Evolutionary conservation across 176 grass and related monocot genomes (phyloP).

Genomic region (Cenchrus americanus): DNA sequence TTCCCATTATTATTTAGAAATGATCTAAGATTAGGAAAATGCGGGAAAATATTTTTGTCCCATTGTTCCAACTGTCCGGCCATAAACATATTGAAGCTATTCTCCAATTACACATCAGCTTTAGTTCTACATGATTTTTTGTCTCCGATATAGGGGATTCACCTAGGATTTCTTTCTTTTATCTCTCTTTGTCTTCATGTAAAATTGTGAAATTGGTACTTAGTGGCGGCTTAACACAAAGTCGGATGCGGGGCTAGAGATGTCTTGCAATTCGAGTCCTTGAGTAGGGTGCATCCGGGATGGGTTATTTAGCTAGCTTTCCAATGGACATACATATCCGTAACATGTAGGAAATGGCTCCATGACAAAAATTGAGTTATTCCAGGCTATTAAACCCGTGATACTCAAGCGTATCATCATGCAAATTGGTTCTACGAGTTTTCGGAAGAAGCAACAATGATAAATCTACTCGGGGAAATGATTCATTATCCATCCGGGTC

Average conservation of each 20-base stretch:
- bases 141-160: constrained; percentile 36
- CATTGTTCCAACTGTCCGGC: background rate
- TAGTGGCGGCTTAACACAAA: constrained; percentile 59
- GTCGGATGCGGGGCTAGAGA: constrained; percentile 62
- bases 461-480: no score
- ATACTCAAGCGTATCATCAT: no score
- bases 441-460: no score
- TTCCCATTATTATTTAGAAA: background rate
- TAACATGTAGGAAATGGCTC: no score
- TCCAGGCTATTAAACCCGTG: no score
- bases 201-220: constrained; percentile 71
- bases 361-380: no score
- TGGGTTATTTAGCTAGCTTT: no score
- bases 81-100: constrained; percentile 73
- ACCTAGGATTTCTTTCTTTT: constrained; percentile 23
- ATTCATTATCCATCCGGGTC: no score
- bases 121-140: constrained; percentile 57
- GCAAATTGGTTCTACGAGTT: no score
- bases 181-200: constrained; percentile 50
- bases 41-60: background rate
- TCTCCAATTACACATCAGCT: constrained; percentile 65
- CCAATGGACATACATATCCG: background rate
- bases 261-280: no score
- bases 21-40: constrained; percentile 13
- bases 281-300: no score